Base-by-base conservation (phyloP, 139 green algal species). In the Volvox africanus region DNA sequence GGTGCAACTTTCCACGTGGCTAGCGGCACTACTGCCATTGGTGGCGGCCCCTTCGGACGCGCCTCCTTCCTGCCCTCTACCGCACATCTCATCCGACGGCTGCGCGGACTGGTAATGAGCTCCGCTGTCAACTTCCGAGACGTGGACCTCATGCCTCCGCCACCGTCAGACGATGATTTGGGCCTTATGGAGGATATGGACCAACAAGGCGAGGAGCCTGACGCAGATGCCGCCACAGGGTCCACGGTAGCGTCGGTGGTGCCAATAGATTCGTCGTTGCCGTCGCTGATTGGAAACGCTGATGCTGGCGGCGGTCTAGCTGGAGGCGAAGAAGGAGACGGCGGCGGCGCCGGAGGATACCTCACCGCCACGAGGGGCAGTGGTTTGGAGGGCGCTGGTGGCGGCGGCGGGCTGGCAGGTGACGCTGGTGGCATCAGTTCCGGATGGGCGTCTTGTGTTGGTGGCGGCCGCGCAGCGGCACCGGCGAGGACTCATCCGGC, bases 81-180 rank as follows among this genome's bases (percentile, higher is more conserved):
- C 0, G 18, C 61, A 6, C 55, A 90, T 21, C 50, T 84, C 1
- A 28, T 44, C 0, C 86, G 86, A 0, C 71, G 86, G 2, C 73
- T 90, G 30, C 73, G 86, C 2, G 73, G 86, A 18, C 44, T 90
- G 3, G 35, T 82, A 9, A 36, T 89, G 18, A 36, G 26, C 44
- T 21, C 71, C 16, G 36, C 84, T 5, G 84, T 89, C 36, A 89
- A 82, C 84, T 89, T 89, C 69, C 68, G 84, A 13, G 85, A 89
- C 32, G 71, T 90, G n/a, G 86, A 90, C 22, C 86, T 90, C 1
- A 62, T 83, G 30, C 73, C 86, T 0, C 24, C 22, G 20, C 24
- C 20, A 11, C 26, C 61, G 14, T 6, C 44, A 30, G 33, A 80
- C 26, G 69, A 44, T 19, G 55, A 62, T 17, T 13, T 44, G 32